Conservation (phyloP, 2,329 filamentous ascomycete species). For the Exutisphaerella laricina region DNA sequence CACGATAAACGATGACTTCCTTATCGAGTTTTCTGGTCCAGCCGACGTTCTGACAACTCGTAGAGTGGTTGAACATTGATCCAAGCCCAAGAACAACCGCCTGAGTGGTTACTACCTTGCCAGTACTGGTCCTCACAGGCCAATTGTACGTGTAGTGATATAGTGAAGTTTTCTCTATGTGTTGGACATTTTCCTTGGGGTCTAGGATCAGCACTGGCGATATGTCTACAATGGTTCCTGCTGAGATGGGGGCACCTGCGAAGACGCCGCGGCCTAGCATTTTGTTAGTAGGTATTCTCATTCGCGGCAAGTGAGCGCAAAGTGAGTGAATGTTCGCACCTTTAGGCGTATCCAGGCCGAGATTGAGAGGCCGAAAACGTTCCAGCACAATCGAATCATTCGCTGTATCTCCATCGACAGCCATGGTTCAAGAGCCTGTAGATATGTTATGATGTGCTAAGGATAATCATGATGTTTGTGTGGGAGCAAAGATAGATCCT, state of each 20-base stretch:
- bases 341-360: constrained; percentile 48
- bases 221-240: constrained; percentile 47
- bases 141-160: constrained; percentile 55
- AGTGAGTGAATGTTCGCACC: constrained; percentile 31
- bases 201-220: constrained; percentile 49
- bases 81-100: constrained; percentile 52
- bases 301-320: background rate
- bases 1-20: constrained; percentile 45
- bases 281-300: too few relatives aligned
- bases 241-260: constrained; percentile 42
- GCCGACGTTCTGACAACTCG: constrained; percentile 48
- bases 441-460: background rate
- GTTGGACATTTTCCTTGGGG: constrained; percentile 42
- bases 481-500: background rate
- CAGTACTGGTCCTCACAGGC: constrained; percentile 28
- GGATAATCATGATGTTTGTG: background rate
- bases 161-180: constrained; percentile 48
- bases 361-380: constrained; percentile 39
- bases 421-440: constrained; percentile 5
- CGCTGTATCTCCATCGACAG: background rate
- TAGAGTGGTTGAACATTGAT: constrained; percentile 55
- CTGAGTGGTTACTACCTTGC: constrained; percentile 34
- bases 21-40: constrained; percentile 48
- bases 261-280: constrained; percentile 53
- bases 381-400: constrained; percentile 28